Conservation (phyloP, 306 rosid genomes). For the Trifolium pratense region DNA sequence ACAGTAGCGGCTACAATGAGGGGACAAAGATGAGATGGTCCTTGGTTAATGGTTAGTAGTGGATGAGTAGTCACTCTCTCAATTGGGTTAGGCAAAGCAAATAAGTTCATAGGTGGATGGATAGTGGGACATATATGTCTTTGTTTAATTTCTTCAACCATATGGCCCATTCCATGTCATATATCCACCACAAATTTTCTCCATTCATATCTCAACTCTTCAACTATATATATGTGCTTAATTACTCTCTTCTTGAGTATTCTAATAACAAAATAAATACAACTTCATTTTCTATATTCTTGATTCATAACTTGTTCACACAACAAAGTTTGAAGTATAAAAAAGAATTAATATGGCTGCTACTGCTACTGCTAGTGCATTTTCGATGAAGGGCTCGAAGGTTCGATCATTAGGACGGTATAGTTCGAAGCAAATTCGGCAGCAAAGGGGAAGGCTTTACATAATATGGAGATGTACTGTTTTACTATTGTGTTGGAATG, state of each 20-base stretch:
- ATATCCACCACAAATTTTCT: slow-evolving; percentile 61
- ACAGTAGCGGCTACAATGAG: neutral
- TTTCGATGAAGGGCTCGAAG: slow-evolving; percentile 66
- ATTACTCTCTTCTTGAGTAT: neutral
- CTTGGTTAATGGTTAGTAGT: slow-evolving; percentile 24
- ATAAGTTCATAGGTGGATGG: slow-evolving; percentile 50
- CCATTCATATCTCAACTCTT: slow-evolving; percentile 46
- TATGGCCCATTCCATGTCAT: slow-evolving; percentile 49
- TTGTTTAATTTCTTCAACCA: slow-evolving; percentile 39
- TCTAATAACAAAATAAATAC: slow-evolving; percentile 38
- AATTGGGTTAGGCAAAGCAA: slow-evolving; percentile 51
- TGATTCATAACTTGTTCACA: slow-evolving; percentile 2
- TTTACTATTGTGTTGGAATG: slow-evolving; percentile 81
- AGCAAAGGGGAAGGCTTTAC: slow-evolving; percentile 85
- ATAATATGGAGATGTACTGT: slow-evolving; percentile 96
- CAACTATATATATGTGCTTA: slow-evolving; percentile 33
- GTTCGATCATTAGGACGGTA: slow-evolving; percentile 56
- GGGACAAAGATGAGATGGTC: slow-evolving; percentile 51
- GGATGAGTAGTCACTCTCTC: slow-evolving; percentile 66
- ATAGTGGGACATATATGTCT: slow-evolving; percentile 44
- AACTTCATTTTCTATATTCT: neutral
- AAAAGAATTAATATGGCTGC: slow-evolving; percentile 48
- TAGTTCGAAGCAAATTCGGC: slow-evolving; percentile 75
- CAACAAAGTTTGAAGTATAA: slow-evolving; percentile 17
- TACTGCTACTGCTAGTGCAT: slow-evolving; percentile 49